phyloP scores from a whole-genome alignment of 768 basidiomycete genomes.

The Russula sp. region DNA sequence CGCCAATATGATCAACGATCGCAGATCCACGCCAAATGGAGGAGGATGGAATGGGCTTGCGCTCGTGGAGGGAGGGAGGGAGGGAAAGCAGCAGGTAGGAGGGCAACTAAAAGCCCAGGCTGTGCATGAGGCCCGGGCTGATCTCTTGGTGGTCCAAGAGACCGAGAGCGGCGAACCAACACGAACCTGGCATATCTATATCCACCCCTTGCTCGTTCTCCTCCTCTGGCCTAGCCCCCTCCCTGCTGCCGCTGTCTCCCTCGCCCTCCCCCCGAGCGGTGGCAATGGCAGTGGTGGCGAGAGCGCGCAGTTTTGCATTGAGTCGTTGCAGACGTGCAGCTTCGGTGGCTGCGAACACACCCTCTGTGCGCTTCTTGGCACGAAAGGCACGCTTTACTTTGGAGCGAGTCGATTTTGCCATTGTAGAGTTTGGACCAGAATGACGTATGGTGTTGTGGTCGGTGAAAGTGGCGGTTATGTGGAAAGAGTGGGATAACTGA shows the following conservation, averaged over 20 bases:
- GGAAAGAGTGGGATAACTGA: no score
- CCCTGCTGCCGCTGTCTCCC: background rate
- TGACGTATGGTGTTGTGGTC: background rate
- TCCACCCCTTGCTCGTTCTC: conserved; percentile 21
- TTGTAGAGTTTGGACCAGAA: conserved; percentile 24
- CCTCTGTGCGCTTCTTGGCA: conserved; percentile 63
- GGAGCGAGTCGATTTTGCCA: conserved; percentile 82
- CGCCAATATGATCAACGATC: background rate
- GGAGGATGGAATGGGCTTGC: background rate
- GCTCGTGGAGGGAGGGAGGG: background rate
- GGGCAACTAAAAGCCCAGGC: conserved; percentile 21
- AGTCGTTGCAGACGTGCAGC: conserved; percentile 72
- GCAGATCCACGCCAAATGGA: background rate
- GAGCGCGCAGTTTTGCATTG: conserved; percentile 52
- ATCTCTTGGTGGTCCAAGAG: conserved; percentile 45
- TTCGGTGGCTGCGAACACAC: conserved; percentile 69
- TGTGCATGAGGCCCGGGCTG: conserved; percentile 42
- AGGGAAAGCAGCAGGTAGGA: background rate
- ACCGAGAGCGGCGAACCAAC: conserved; percentile 16
- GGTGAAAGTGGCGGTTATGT: background rate
- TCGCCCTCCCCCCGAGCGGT: background rate
- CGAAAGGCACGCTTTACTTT: conserved; percentile 77
- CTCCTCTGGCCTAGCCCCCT: background rate
- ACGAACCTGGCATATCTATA: conserved; percentile 23
- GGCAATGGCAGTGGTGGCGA: conserved; percentile 28